These are phyloP conservation scores for Phytophthora fragariae DNA, from an alignment of 352 stramenopile genomes.

Conservation along the genomic window DNA sequence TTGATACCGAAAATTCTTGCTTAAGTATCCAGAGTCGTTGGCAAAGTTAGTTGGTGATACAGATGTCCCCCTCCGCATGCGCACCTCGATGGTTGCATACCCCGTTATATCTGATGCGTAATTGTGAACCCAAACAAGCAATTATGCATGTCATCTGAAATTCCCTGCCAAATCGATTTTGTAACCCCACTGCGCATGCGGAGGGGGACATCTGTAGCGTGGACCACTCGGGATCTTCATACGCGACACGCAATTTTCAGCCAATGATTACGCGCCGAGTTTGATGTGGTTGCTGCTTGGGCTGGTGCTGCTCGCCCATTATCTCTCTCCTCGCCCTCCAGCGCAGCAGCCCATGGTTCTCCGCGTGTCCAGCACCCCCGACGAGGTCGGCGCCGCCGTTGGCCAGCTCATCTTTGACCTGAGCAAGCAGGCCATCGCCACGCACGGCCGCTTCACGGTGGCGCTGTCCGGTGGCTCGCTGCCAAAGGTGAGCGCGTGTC, in stretches of 20 bases:
- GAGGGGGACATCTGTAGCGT: no score
- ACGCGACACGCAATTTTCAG: slow-evolving; percentile 1
- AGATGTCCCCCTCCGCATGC: no score
- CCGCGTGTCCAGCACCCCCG: slow-evolving; percentile 58
- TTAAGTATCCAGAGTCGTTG: no score
- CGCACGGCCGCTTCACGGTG: slow-evolving; percentile 76
- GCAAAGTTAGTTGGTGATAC: no score
- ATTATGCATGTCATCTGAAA: no score
- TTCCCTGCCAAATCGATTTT: no score
- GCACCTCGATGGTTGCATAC: no score
- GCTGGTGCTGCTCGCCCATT: background rate
- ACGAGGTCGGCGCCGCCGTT: slow-evolving; percentile 69
- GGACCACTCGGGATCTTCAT: background rate
- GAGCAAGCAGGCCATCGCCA: slow-evolving; percentile 69
- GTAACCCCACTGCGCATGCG: no score
- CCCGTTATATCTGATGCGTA: no score
- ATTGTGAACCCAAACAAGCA: no score
- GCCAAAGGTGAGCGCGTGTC: slow-evolving; percentile 59
- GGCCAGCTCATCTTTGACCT: slow-evolving; percentile 71
- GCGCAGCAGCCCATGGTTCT: slow-evolving; percentile 50
- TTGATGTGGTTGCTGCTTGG: background rate
- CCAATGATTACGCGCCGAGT: background rate
- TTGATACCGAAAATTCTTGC: no score
- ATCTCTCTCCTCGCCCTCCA: background rate
- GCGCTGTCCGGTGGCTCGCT: slow-evolving; percentile 90